Conservation (phyloP, 768 basidiomycete genomes). For the Trametes villosa region DNA sequence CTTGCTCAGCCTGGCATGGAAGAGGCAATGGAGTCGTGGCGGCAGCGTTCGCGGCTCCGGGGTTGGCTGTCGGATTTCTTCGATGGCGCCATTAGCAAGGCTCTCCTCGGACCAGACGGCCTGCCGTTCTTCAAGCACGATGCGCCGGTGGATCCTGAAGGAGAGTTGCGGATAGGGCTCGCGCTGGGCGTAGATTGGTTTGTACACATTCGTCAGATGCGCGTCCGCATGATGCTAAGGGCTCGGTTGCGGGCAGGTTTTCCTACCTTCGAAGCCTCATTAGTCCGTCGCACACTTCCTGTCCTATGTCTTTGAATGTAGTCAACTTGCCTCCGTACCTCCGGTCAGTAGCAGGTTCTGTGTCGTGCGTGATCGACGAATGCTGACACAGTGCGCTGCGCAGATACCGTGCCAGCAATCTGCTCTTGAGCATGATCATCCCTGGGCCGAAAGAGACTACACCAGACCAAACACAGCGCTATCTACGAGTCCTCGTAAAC, state of each 20-base stretch:
- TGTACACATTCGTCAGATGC: too few species aligned
- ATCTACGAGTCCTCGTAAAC: too few species aligned
- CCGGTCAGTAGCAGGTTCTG: too few species aligned
- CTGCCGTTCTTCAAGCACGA: background rate
- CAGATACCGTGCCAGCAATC: too few species aligned
- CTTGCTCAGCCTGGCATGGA: background rate
- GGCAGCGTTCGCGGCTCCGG: background rate
- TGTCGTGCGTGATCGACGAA: too few species aligned
- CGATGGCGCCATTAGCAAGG: background rate
- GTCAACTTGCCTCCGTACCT: conserved; percentile 36
- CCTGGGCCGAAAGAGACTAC: too few species aligned
- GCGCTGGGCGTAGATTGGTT: background rate
- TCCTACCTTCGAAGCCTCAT: conserved; percentile 41
- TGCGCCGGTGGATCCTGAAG: background rate
- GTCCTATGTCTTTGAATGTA: conserved; percentile 39
- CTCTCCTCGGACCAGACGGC: background rate
- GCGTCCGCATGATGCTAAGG: background rate
- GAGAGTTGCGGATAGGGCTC: background rate
- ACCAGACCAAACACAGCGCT: too few species aligned
- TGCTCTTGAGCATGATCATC: too few species aligned
- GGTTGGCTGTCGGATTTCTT: background rate
- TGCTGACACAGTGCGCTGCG: too few species aligned
- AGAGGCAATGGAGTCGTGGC: background rate
- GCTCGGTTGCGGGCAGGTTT: conserved; percentile 32
- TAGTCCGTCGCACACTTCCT: conserved; percentile 40